These are phyloP conservation scores for Sarcodon aspratus DNA, from an alignment of 768 basidiomycete genomes.

Conservation along the genomic window DNA sequence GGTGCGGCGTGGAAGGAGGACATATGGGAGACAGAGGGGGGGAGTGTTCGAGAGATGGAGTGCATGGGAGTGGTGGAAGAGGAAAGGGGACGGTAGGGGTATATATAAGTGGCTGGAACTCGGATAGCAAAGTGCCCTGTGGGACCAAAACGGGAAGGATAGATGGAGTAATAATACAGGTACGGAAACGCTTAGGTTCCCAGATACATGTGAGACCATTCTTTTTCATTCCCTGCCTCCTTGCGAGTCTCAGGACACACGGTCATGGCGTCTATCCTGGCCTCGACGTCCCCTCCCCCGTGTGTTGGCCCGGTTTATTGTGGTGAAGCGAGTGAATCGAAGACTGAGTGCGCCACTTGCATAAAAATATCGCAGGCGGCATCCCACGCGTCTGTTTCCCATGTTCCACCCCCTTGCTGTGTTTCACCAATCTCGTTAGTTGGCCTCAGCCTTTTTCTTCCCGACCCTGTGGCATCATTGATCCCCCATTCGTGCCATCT, in stretches of 20 bases:
- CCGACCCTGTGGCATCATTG: no score
- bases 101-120: slow-evolving; percentile 5
- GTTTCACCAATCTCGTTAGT: no score
- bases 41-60: slow-evolving; percentile 1
- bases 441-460: no score
- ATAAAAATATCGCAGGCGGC: background rate
- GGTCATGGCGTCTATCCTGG: background rate
- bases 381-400: background rate
- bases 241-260: background rate
- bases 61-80: slow-evolving; percentile 5
- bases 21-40: slow-evolving; percentile 2
- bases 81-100: slow-evolving; percentile 5
- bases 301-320: no score
- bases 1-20: slow-evolving; percentile 7
- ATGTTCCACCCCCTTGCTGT: background rate
- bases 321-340: background rate
- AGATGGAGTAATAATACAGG: slow-evolving; percentile 3
- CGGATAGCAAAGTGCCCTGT: slow-evolving; percentile 6
- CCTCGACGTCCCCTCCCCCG: background rate
- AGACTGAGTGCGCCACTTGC: background rate
- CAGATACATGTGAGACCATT: background rate
- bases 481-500: no score
- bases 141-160: slow-evolving; percentile 12
- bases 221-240: background rate
- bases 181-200: background rate